These are phyloP conservation scores for Pestalotiopsis sp. DNA, from an alignment of 2,329 filamentous ascomycete genomes.

Conservation along the genomic window DNA sequence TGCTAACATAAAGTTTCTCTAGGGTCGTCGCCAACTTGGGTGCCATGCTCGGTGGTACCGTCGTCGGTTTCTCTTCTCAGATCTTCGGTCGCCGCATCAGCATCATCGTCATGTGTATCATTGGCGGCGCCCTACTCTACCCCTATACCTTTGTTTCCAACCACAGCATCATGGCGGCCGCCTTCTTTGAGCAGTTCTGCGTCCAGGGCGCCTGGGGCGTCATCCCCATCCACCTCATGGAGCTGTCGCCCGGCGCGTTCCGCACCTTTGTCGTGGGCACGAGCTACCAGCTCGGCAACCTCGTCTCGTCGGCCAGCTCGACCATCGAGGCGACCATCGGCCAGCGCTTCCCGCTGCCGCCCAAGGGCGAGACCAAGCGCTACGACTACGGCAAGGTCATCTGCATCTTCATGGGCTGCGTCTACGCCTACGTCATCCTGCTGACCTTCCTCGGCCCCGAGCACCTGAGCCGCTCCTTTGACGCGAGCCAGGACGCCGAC, in stretches of 20 bases:
- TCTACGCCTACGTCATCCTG: slow-evolving; percentile 66
- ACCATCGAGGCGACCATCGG: slow-evolving; percentile 79
- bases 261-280: slow-evolving; percentile 77
- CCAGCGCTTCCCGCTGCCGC: slow-evolving; percentile 71
- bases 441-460: slow-evolving; percentile 67
- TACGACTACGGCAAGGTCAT: slow-evolving; percentile 85
- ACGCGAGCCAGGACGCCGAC: slow-evolving; percentile 51
- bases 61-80: slow-evolving; percentile 69
- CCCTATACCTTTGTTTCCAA: slow-evolving; percentile 75
- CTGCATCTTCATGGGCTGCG: slow-evolving; percentile 88
- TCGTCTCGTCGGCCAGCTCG: slow-evolving; percentile 69
- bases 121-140: slow-evolving; percentile 79
- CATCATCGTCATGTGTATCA: slow-evolving; percentile 65
- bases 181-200: slow-evolving; percentile 83
- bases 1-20: neutral
- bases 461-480: slow-evolving; percentile 54
- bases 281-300: slow-evolving; percentile 77
- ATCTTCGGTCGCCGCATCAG: slow-evolving; percentile 70
- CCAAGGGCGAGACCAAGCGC: slow-evolving; percentile 51
- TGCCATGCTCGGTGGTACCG: slow-evolving; percentile 68
- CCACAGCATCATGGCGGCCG: slow-evolving; percentile 72
- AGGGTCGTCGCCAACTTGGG: slow-evolving; percentile 71
- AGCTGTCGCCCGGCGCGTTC: slow-evolving; percentile 73
- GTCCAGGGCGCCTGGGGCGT: slow-evolving; percentile 79
- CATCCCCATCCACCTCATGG: slow-evolving; percentile 79